A percentile compares a stretch with the other conserved stretches of the same genome.
Evolutionary conservation across 139 green algal genomes (phyloP).

Genomic region (Astrephomene gubernaculifera): DNA sequence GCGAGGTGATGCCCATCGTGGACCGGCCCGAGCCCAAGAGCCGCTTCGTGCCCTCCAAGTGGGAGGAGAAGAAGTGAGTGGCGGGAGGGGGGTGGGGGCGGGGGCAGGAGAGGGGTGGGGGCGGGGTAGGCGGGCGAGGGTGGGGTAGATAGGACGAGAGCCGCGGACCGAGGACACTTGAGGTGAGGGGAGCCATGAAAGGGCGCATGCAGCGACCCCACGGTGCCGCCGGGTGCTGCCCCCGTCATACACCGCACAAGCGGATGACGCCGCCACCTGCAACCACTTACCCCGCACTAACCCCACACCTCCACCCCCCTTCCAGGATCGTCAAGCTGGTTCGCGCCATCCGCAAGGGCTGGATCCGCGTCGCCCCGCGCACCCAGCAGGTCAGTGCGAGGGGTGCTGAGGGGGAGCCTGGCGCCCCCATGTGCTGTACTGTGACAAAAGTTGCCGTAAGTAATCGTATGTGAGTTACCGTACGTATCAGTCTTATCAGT

Average conservation of each 20-base stretch:
- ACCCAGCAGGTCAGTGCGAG: not conserved
- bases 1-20: slow-evolving; percentile 82
- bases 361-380: slow-evolving; percentile 67
- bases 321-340: slow-evolving; percentile 75
- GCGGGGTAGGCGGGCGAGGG: not conserved
- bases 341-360: slow-evolving; percentile 93
- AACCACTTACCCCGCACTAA: not conserved
- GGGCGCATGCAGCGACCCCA: no score
- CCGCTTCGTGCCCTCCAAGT: slow-evolving; percentile 96
- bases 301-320: not conserved
- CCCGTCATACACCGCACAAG: no score
- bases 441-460: no score
- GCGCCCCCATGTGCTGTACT: no score
- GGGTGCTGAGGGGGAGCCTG: no score
- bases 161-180: no score
- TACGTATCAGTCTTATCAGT: no score
- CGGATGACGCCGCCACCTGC: no score
- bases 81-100: not conserved
- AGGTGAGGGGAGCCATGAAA: no score
- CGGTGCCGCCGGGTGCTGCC: no score
- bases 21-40: slow-evolving; percentile 93
- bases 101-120: not conserved
- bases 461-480: no score
- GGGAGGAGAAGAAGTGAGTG: slow-evolving; percentile 94
- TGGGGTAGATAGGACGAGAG: not conserved